Evolutionary conservation across 1,284 basidiomycete genomes (phyloP).

Genomic region (Wallemia ichthyophaga): DNA sequence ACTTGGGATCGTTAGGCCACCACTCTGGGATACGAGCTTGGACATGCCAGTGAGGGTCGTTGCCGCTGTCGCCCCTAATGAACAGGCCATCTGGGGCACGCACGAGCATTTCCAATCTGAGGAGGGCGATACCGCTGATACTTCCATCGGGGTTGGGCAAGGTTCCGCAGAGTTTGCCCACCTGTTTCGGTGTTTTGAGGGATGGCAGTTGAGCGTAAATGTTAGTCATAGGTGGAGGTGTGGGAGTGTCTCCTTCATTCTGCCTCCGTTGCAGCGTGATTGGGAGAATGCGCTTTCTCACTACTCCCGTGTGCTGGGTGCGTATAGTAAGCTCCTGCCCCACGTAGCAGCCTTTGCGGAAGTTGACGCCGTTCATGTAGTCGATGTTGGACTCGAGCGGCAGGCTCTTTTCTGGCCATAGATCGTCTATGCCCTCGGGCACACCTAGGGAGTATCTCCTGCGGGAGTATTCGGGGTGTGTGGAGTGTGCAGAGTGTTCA

Average conservation of each 20-base stretch:
- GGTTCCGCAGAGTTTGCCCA: background rate
- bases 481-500: no score
- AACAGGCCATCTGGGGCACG: background rate
- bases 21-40: background rate
- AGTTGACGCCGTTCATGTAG: slow-evolving; percentile 81
- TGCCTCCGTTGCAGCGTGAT: slow-evolving; percentile 20
- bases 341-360: slow-evolving; percentile 89
- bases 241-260: slow-evolving; percentile 1
- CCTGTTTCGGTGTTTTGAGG: background rate
- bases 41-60: background rate
- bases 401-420: slow-evolving; percentile 41
- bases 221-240: background rate
- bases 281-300: slow-evolving; percentile 72
- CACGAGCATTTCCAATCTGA: background rate
- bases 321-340: slow-evolving; percentile 92
- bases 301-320: slow-evolving; percentile 75
- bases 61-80: background rate
- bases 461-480: slow-evolving; percentile 39
- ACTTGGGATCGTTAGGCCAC: background rate
- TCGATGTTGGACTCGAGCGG: slow-evolving; percentile 87
- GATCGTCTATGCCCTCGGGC: slow-evolving; percentile 56
- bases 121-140: background rate
- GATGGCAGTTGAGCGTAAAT: background rate
- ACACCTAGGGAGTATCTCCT: slow-evolving; percentile 59
- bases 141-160: background rate